These are phyloP conservation scores for Exophiala bonariae DNA, from an alignment of 2,329 filamentous ascomycete genomes.

Conservation along the genomic window DNA sequence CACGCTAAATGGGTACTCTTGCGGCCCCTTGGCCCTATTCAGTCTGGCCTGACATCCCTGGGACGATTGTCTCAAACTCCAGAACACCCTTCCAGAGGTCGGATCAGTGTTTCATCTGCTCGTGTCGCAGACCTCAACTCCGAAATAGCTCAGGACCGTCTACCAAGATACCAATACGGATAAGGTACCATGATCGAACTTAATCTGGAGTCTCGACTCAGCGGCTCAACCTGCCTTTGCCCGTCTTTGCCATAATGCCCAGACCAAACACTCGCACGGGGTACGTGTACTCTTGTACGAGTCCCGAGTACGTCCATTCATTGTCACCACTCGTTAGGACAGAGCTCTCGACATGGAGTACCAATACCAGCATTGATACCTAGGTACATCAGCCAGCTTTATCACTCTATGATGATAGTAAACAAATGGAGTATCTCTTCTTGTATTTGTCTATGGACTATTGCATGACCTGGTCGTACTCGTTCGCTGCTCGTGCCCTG, in stretches of 20 bases:
- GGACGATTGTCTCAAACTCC: not conserved
- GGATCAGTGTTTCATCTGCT: constrained; percentile 25
- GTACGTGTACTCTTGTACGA: too few relatives aligned
- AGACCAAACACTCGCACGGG: too few relatives aligned
- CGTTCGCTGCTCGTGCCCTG: constrained; percentile 12
- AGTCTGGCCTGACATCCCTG: constrained; percentile 5
- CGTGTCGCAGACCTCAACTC: constrained; percentile 5
- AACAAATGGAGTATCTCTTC: not conserved
- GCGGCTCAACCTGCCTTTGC: too few relatives aligned
- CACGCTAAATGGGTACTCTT: not conserved
- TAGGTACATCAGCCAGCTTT: too few relatives aligned
- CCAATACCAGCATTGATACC: too few relatives aligned
- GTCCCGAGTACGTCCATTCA: too few relatives aligned
- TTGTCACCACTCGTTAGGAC: too few relatives aligned
- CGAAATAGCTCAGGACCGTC: constrained; percentile 9
- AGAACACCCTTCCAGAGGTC: constrained; percentile 10
- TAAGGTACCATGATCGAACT: too few relatives aligned
- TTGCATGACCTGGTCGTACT: constrained; percentile 21
- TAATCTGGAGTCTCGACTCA: too few relatives aligned
- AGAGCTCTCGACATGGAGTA: too few relatives aligned
- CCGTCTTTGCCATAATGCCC: too few relatives aligned
- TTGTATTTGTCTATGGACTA: constrained; percentile 16
- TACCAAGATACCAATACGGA: too few relatives aligned
- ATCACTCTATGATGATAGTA: not conserved
- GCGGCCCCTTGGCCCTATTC: not conserved